Percentiles rank a stretch among this genome's conserved stretches.
Evolutionary conservation across 2,329 filamentous ascomycete species (phyloP).

Genomic region (Sporothrix dimorphospora): DNA sequence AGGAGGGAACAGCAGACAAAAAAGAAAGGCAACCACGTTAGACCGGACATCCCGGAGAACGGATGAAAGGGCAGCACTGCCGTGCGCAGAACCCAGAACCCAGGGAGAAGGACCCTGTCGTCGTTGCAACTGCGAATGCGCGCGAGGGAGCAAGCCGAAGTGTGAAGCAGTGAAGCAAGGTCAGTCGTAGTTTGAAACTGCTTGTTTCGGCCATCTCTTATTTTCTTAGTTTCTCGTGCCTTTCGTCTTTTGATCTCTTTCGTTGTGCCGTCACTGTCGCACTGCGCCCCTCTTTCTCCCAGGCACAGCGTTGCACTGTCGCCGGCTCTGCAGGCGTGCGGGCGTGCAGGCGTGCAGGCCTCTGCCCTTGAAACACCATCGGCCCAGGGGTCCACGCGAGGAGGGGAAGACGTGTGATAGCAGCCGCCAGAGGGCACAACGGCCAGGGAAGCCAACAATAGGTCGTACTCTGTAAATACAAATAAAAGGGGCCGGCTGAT

Average conservation of each 20-base stretch:
- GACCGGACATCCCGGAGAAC: conserved; percentile 8
- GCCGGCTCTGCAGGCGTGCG: conserved; percentile 5
- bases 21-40: not conserved
- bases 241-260: not conserved
- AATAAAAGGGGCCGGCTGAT: not conserved
- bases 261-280: not conserved
- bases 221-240: not conserved
- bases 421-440: not conserved
- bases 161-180: not conserved
- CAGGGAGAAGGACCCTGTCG: not conserved
- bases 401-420: not conserved
- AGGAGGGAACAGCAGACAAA: not conserved
- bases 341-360: conserved; percentile 6
- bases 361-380: conserved; percentile 20
- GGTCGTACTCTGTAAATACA: not conserved
- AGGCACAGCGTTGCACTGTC: conserved; percentile 19
- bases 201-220: not conserved
- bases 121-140: conserved; percentile 1
- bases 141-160: not conserved
- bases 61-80: conserved; percentile 19
- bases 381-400: conserved; percentile 22
- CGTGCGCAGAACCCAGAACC: not conserved
- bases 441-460: not conserved
- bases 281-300: conserved; percentile 1
- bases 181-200: conserved; percentile 1